Evolutionary conservation across 139 green algal genomes (phyloP), one percentile per base, ranked within the genome.

Genomic region (Picochlorum sp.): DNA sequence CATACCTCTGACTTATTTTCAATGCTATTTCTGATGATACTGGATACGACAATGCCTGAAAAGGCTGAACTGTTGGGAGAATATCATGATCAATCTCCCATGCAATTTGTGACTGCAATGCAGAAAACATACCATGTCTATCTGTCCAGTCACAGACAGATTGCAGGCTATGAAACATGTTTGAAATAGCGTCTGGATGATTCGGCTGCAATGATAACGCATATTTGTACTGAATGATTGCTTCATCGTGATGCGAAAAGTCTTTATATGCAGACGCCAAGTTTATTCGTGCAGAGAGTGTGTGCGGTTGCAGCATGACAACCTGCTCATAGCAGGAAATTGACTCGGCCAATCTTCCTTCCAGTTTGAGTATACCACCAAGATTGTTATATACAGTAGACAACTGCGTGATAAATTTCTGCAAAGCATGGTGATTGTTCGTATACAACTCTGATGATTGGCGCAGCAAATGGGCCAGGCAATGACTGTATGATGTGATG

Each of bases 31-130:
- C 76, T 2, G 83, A 74, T 20, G 63, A 34, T 67, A 96, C 86
- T 20, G 90, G 85, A 69, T 96, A 95, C 0, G 88, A 84, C 77
- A 96, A 91, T 37, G 86, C 88, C 62, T 96, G 90, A 79, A 96
- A 96, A n/a, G 90, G 90, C 76, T 96, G 90, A 68, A 86, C 90
- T 24, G 62, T 70, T 1, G 90, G 89, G 65, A 93, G 63, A 6
- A 78, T 59, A 3, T 79, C 79, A 1, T 44, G 63, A 3, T 69
- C 65, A 20, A 96, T 62, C 56, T 95, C 82, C 1, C 61, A 55
- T 41, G 62, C 57, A n/a, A 91, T 73, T 57, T 86, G 55, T 79
- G 54, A 44, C 71, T 78, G 66, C 26, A 75, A 63, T 28, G 57
- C 51, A 4, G 50, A 34, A 57, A 96, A 93, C 20, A 89, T 61